phyloP scores from a whole-genome alignment of 768 basidiomycete genomes.

The Omphalotus guepiniiformis region DNA sequence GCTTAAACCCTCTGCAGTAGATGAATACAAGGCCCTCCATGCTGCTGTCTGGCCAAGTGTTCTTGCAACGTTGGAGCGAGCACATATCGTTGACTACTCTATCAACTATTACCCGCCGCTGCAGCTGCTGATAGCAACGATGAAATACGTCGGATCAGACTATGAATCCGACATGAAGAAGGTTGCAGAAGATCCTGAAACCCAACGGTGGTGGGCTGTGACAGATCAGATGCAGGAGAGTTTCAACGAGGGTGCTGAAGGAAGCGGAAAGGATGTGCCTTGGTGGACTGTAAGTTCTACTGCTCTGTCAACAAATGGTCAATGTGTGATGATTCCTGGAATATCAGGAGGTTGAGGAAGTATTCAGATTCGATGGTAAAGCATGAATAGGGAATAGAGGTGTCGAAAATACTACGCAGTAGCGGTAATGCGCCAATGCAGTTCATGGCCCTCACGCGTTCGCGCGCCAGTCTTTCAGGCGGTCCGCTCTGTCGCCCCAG shows the following conservation, averaged over 20 bases:
- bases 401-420: too few species aligned
- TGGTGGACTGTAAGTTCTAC: conserved; percentile 59
- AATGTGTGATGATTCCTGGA: background rate
- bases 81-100: conserved; percentile 72
- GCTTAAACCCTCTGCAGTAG: conserved; percentile 50
- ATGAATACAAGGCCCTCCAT: conserved; percentile 35
- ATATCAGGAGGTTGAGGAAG: conserved; percentile 52
- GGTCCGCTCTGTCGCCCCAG: too few species aligned
- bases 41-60: conserved; percentile 8
- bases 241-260: conserved; percentile 63
- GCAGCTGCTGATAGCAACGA: conserved; percentile 69
- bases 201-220: conserved; percentile 72
- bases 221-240: conserved; percentile 79
- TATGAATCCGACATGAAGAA: conserved; percentile 63
- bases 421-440: too few species aligned
- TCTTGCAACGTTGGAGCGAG: conserved; percentile 28
- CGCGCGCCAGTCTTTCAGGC: too few species aligned
- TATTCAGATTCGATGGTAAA: conserved; percentile 72
- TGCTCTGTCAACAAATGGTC: background rate
- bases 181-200: conserved; percentile 62
- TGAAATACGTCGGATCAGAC: conserved; percentile 69
- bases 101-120: conserved; percentile 65
- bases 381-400: too few species aligned
- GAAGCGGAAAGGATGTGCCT: conserved; percentile 62
- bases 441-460: too few species aligned